Evolutionary conservation across 257 asterid species (phyloP).

Genomic region (Verbena officinalis): DNA sequence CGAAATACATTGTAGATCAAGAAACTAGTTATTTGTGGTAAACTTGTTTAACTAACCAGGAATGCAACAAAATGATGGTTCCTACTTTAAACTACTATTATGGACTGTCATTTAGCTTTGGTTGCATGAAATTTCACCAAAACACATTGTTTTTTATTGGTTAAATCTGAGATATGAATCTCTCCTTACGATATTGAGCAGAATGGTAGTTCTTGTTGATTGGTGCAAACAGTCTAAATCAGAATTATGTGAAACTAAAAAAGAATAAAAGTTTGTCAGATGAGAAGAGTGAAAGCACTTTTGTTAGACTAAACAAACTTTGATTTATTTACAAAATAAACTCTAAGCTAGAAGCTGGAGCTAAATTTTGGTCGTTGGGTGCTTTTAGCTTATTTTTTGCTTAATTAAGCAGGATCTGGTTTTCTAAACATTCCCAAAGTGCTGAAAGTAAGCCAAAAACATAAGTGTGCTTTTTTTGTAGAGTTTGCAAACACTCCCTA

Average conservation of each 20-base stretch:
- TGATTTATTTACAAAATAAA: too few species aligned
- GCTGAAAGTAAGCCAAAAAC: too few species aligned
- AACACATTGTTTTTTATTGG: neutral
- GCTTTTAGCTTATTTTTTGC: too few species aligned
- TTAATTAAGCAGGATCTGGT: too few species aligned
- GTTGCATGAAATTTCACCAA: neutral
- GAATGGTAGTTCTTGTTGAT: neutral
- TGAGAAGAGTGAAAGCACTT: neutral
- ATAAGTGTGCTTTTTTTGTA: too few species aligned
- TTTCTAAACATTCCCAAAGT: too few species aligned
- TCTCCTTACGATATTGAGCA: constrained; percentile 3
- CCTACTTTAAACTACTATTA: neutral
- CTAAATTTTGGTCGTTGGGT: too few species aligned
- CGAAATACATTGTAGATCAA: constrained; percentile 9
- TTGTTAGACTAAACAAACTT: too few species aligned
- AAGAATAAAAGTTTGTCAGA: neutral
- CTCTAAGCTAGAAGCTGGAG: too few species aligned
- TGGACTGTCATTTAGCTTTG: neutral
- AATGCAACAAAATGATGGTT: neutral
- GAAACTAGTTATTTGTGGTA: neutral
- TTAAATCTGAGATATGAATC: constrained; percentile 4
- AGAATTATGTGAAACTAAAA: constrained; percentile 17
- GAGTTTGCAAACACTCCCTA: too few species aligned
- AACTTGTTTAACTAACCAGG: neutral
- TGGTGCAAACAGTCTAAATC: neutral